Base-by-base conservation (phyloP, 768 basidiomycete genomes). In the Mycena indigotica region DNA sequence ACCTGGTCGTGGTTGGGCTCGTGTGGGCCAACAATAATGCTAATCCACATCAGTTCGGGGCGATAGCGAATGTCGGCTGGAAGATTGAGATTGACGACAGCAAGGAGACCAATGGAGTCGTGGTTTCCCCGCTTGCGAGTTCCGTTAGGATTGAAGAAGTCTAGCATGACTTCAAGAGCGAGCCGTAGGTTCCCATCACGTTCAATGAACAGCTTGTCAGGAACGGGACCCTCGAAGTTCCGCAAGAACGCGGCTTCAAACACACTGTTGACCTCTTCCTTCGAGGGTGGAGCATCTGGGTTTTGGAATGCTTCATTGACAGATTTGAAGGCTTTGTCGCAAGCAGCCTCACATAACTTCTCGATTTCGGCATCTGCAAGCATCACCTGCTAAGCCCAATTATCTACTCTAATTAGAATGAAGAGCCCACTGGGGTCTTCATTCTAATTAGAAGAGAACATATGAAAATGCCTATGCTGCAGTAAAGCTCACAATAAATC, bases 31-130 rank as follows among this genome's bases (percentile, higher is more conserved):
- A 64, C 65, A 15, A 73, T 62, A 16, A 73, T 70, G 4, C 65
- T 57, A n/a, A 72, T 52, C 45, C 63, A 72, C 63, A 74, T 64
- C 51, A 71, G 69, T 57, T 73, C 67, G 2, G 60, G 53, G 28
- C 67, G 65, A 62, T 71, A 72, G 16, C 67, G 61, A 23, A 72
- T 74, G n/a, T n/a, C n/a, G n/a, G n/a, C n/a, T n/a, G n/a, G n/a
- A n/a, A n/a, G n/a, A n/a, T n/a, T n/a, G 5, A 73, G 57, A 50
- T 67, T 70, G 10, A 64, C 64, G 30, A 70, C 57, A 12, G 66
- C 69, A 19, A 75, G 70, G 10, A 73, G 52, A 5, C 71, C 68
- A 4, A 61, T 55, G 19, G 69, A 72, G 3, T 61, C 63, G 24
- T 44, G 58, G 8, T 58, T 13, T 53, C 32, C 35, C 12, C 35